These are phyloP conservation scores for Abortiporus biennis DNA, from an alignment of 1,284 basidiomycete species.

Conservation along the genomic window DNA sequence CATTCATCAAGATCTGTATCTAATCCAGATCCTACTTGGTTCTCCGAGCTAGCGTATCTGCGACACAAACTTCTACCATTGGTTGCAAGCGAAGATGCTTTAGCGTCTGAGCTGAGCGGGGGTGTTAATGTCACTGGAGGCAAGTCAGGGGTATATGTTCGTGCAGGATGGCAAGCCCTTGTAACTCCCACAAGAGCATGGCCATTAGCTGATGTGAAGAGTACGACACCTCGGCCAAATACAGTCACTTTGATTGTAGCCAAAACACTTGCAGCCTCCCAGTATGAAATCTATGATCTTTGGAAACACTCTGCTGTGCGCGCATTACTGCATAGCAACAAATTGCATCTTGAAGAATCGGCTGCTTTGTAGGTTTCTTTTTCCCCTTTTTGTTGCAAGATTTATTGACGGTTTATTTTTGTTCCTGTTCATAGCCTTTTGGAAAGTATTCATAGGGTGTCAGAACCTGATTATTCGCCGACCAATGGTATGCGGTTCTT, in stretches of 20 bases:
- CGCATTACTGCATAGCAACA: conserved; percentile 46
- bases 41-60: conserved; percentile 44
- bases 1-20: conserved; percentile 15
- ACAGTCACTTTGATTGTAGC: conserved; percentile 46
- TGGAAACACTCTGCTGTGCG: conserved; percentile 67
- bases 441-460: conserved; percentile 56
- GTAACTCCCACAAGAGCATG: conserved; percentile 40
- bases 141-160: conserved; percentile 56
- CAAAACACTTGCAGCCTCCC: conserved; percentile 40
- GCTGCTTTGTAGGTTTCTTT: conserved; percentile 56
- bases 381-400: conserved; percentile 7
- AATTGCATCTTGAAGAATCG: conserved; percentile 68
- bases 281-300: conserved; percentile 49
- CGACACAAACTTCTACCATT: conserved; percentile 56
- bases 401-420: conserved; percentile 3
- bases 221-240: conserved; percentile 19
- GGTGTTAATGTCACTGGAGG: conserved; percentile 55
- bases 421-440: conserved; percentile 62
- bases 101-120: conserved; percentile 62
- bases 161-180: conserved; percentile 60
- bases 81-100: conserved; percentile 57
- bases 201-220: conserved; percentile 27
- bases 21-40: conserved; percentile 24
- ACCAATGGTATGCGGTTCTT: conserved; percentile 45
- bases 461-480: conserved; percentile 63